Evolutionary conservation across 2,329 filamentous ascomycete species (phyloP).

Genomic region (Biscogniauxia sp.): DNA sequence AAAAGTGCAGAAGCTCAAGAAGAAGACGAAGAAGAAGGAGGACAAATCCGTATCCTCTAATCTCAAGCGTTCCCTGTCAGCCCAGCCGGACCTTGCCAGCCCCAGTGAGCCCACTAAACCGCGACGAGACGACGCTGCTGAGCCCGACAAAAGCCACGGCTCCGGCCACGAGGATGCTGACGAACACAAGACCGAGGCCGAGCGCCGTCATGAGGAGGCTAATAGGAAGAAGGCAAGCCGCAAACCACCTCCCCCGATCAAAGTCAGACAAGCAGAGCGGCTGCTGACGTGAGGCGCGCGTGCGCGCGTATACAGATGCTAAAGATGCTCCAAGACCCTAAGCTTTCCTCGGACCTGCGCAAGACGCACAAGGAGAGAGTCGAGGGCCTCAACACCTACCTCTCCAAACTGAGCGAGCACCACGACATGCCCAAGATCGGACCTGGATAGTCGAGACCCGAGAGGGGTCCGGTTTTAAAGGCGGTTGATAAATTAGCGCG

Average conservation of each 20-base stretch:
- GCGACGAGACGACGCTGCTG: constrained; percentile 27
- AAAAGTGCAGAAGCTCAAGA: constrained; percentile 62
- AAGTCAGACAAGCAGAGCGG: not conserved
- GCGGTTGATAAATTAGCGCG: not conserved
- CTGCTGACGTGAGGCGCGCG: constrained; percentile 14
- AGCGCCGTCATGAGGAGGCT: constrained; percentile 76
- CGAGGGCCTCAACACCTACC: constrained; percentile 90
- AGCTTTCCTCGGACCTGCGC: constrained; percentile 68
- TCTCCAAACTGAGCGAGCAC: constrained; percentile 90
- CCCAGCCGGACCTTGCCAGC: constrained; percentile 36
- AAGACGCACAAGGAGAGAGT: constrained; percentile 98
- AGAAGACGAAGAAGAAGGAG: constrained; percentile 59
- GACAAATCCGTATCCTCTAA: constrained; percentile 34
- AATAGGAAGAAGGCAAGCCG: constrained; percentile 72
- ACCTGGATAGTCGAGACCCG: constrained; percentile 44
- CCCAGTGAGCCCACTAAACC: constrained; percentile 27
- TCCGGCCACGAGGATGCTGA: constrained; percentile 27
- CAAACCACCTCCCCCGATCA: not conserved
- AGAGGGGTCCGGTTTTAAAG: not conserved
- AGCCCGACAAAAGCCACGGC: constrained; percentile 28
- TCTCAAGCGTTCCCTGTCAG: constrained; percentile 47
- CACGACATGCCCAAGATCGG: constrained; percentile 86
- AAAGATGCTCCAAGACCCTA: constrained; percentile 65
- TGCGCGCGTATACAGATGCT: constrained; percentile 59
- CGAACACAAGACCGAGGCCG: constrained; percentile 75